These are phyloP conservation scores for Candida schatavii DNA, from an alignment of 805 yeast genomes.

Conservation along the genomic window DNA sequence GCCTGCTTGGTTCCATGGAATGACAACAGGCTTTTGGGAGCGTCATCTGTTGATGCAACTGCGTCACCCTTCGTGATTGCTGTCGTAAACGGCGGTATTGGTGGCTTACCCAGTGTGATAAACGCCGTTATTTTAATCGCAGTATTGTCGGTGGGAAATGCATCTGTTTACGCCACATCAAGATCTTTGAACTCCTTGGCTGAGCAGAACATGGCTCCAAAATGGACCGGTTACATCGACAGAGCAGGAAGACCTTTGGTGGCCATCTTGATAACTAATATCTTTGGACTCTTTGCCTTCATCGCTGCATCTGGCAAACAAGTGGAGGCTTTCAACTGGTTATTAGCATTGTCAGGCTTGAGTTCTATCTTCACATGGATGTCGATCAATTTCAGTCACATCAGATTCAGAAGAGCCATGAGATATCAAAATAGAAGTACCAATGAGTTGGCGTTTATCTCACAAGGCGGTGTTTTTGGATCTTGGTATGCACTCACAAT, in stretches of 20 bases:
- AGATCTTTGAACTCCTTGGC: slow-evolving; percentile 64
- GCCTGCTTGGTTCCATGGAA: slow-evolving; percentile 24
- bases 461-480: slow-evolving; percentile 53
- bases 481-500: slow-evolving; percentile 50
- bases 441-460: slow-evolving; percentile 50
- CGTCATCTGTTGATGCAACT: slow-evolving; percentile 51
- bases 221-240: slow-evolving; percentile 57
- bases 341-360: slow-evolving; percentile 61
- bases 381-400: slow-evolving; percentile 55
- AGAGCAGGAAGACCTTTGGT: slow-evolving; percentile 65
- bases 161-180: slow-evolving; percentile 68
- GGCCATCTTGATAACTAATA: slow-evolving; percentile 49
- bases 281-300: slow-evolving; percentile 61
- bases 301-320: slow-evolving; percentile 56
- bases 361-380: slow-evolving; percentile 65
- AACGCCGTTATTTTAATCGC: slow-evolving; percentile 68
- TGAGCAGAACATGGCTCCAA: slow-evolving; percentile 62
- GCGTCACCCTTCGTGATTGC: slow-evolving; percentile 83
- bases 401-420: slow-evolving; percentile 59
- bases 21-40: slow-evolving; percentile 32
- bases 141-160: slow-evolving; percentile 68
- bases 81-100: slow-evolving; percentile 58
- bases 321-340: slow-evolving; percentile 60
- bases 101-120: slow-evolving; percentile 61
- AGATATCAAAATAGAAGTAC: slow-evolving; percentile 49